Evolutionary conservation across 2,329 filamentous ascomycete genomes (phyloP), one percentile per base, ranked within the genome.

Genomic region (Aureobasidium melanogenum): DNA sequence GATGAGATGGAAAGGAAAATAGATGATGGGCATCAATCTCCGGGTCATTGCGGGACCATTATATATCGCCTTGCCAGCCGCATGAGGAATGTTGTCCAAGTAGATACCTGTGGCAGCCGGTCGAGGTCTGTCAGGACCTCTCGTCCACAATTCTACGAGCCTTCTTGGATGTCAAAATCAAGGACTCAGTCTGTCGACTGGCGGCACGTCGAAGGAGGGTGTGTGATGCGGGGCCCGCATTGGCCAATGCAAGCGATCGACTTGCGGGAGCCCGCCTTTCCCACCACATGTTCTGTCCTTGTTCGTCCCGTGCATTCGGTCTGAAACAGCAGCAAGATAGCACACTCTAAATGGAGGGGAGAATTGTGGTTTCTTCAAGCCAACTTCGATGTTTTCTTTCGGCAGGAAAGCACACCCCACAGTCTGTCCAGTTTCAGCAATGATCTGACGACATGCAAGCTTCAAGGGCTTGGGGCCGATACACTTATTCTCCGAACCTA

Each of bases 401-500:
- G 19, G 36, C 28, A 36, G 22, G 14, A 38, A 38, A 19, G 41
- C 41, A 32, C 41, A 47, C 56, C 56, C 56, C 41, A 30, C 54
- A 58, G 32, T 2, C 47, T 22, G 19, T 46, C 41, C 54, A 14
- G 1, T 34, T 47, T 9, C n/a, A 59, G 56, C 34, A 59, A 34
- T 59, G 56, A 59, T 59, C 30, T n/a, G 36, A 44, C 19, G 17
- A 30, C 52, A 28, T 56, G 52, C 24, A 48, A 28, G 56, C 39
- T 59, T 34, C 32, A 39, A 28, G 30, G 34, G 44, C 32, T 59
- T 59, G 56, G 56, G 56, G 56, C 56, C 56, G 56, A 59, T 59
- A 59, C 56, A 59, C 56, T 50, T 59, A 41, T 50, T 59, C 56
- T 59, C 56, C 56, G 56, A 59, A 59, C 22, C 34, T 41, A 50